phyloP scores from a whole-genome alignment of 164 flowering plant genomes.

The Umbilicus rupestris region DNA sequence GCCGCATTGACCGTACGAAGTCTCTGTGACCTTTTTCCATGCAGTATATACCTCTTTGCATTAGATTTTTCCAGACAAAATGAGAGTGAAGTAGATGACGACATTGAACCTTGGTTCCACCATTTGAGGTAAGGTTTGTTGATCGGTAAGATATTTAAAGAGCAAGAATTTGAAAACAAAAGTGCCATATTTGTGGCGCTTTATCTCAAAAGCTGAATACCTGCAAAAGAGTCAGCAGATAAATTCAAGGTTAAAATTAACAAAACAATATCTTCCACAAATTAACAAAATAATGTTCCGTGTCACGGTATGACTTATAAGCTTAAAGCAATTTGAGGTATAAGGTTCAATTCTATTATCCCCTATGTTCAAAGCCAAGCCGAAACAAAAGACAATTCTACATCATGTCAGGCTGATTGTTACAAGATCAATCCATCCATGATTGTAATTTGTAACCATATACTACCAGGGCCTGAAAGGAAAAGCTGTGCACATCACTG shows the following conservation, averaged over 20 bases:
- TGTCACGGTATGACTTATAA: too few species aligned
- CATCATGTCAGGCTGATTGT: background rate
- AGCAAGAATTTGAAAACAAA: slow-evolving; percentile 41
- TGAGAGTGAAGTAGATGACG: slow-evolving; percentile 23
- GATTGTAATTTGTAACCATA: background rate
- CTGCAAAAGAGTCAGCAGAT: background rate
- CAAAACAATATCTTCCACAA: too few species aligned
- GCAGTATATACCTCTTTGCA: slow-evolving; percentile 19
- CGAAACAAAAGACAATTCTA: background rate
- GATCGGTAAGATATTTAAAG: slow-evolving; percentile 27
- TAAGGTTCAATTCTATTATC: background rate
- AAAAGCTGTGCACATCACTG: background rate
- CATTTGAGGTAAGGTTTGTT: slow-evolving; percentile 17
- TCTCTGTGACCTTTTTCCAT: slow-evolving; percentile 17
- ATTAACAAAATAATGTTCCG: background rate
- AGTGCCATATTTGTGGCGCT: slow-evolving; percentile 40
- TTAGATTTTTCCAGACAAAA: slow-evolving; percentile 19
- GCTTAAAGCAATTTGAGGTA: background rate
- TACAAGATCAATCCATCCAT: background rate
- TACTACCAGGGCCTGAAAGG: background rate
- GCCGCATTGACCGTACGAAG: slow-evolving; percentile 29
- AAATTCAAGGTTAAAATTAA: background rate
- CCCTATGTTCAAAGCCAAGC: background rate
- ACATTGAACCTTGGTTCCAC: slow-evolving; percentile 13
- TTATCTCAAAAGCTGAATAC: background rate